These are phyloP conservation scores for Pseudogymnoascus sp. DNA, from an alignment of 2,329 filamentous ascomycete genomes.

Conservation along the genomic window DNA sequence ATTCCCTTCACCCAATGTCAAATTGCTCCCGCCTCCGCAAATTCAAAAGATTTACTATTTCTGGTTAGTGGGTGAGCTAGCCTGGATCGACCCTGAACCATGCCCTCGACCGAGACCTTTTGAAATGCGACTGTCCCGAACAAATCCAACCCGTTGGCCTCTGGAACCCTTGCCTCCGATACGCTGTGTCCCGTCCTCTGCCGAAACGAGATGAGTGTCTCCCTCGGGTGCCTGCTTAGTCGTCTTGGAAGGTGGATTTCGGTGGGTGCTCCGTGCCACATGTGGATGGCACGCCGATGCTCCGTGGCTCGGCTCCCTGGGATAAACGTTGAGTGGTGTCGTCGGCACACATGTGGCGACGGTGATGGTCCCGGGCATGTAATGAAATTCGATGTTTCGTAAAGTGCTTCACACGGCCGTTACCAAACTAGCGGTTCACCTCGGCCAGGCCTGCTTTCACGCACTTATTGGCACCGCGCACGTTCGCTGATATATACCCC, in stretches of 20 bases:
- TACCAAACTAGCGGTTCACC: not conserved
- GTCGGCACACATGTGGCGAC: not conserved
- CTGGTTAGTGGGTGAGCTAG: not conserved
- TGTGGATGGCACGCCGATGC: not conserved
- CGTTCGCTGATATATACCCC: slow-evolving; percentile 2
- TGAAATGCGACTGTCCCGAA: not conserved
- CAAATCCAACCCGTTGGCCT: slow-evolving; percentile 3
- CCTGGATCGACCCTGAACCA: not conserved
- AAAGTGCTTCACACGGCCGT: not conserved
- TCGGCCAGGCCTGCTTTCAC: not conserved
- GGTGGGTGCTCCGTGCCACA: not conserved
- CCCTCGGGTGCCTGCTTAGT: not conserved
- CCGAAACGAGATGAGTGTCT: not conserved
- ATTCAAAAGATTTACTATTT: not conserved
- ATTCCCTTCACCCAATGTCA: slow-evolving; percentile 4
- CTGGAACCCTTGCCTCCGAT: not conserved
- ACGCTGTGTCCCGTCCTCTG: not conserved
- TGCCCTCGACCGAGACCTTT: not conserved
- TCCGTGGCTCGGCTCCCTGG: not conserved
- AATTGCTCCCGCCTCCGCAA: slow-evolving; percentile 2
- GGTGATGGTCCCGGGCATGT: not conserved
- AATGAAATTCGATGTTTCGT: not conserved
- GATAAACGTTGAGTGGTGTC: not conserved
- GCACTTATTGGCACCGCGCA: not conserved
- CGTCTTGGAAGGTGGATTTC: not conserved